Evolutionary conservation across 441 rosid species (phyloP).

Genomic region (Mallotus repandus): DNA sequence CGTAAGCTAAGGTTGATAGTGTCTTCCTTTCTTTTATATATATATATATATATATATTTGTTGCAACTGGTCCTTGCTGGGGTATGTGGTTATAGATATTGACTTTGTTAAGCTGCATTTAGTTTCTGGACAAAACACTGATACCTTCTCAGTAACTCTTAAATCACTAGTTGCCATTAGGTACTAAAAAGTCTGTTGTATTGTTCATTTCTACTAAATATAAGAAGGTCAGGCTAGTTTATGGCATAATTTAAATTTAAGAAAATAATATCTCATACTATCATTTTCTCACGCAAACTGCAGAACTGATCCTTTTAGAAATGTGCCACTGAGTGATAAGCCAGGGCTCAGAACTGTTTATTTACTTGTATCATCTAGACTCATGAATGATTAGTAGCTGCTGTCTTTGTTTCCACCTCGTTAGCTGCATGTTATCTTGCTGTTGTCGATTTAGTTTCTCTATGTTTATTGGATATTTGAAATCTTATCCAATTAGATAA

Average conservation of each 20-base stretch:
- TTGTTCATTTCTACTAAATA: background rate
- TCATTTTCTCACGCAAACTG: background rate
- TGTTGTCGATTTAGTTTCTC: background rate
- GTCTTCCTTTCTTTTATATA: constrained; percentile 13
- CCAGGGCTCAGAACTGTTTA: background rate
- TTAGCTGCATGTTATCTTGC: background rate
- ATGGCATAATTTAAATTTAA: background rate
- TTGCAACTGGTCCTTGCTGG: constrained; percentile 9
- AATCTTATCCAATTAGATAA: background rate
- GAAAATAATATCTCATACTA: background rate
- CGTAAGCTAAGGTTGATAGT: constrained; percentile 79
- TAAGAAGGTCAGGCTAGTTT: constrained; percentile 4
- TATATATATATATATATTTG: background rate
- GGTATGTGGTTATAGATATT: background rate
- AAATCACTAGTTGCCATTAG: background rate
- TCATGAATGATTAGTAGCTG: constrained; percentile 6
- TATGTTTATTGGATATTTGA: background rate
- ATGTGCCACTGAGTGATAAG: background rate
- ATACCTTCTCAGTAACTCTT: constrained; percentile 4
- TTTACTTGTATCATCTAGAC: background rate
- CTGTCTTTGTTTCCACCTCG: background rate
- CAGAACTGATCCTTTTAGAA: background rate
- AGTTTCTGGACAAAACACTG: constrained; percentile 1
- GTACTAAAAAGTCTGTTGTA: background rate
- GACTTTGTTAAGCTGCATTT: background rate